Percentiles rank a stretch among this genome's conserved stretches.
Conservation (phyloP, 306 rosid genomes). For the Inga laurina region DNA sequence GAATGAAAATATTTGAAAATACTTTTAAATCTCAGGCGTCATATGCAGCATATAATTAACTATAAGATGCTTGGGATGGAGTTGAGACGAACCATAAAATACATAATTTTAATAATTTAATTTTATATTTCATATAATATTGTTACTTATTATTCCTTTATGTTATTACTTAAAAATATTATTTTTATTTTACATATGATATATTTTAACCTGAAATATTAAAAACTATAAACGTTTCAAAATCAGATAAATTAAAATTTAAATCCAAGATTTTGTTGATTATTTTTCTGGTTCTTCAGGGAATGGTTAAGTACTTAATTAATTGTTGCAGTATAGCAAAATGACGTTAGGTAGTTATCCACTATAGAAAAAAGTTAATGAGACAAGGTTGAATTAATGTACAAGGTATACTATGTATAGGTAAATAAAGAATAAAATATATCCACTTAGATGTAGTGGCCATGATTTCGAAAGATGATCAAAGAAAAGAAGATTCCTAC, state of each 20-base stretch:
- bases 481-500: constrained; percentile 36
- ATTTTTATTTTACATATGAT: background rate
- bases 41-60: too few relatives aligned
- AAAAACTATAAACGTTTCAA: background rate
- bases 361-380: constrained; percentile 43
- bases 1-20: too few relatives aligned
- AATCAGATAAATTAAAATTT: background rate
- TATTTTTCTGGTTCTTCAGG: background rate
- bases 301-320: background rate
- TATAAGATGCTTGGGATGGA: too few relatives aligned
- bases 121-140: background rate
- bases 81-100: too few relatives aligned
- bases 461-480: constrained; percentile 23
- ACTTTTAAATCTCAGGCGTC: too few relatives aligned
- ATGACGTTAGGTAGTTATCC: constrained; percentile 53
- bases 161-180: too few relatives aligned
- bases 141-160: background rate
- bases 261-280: background rate
- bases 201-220: background rate
- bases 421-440: constrained; percentile 14
- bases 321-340: constrained; percentile 7
- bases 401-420: background rate
- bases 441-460: constrained; percentile 23
- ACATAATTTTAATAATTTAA: too few relatives aligned
- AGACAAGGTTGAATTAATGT: constrained; percentile 39